Evolutionary conservation across 2,329 filamentous ascomycete genomes (phyloP), one percentile per base, ranked within the genome.

Genomic region (Aspergillus sojae): DNA sequence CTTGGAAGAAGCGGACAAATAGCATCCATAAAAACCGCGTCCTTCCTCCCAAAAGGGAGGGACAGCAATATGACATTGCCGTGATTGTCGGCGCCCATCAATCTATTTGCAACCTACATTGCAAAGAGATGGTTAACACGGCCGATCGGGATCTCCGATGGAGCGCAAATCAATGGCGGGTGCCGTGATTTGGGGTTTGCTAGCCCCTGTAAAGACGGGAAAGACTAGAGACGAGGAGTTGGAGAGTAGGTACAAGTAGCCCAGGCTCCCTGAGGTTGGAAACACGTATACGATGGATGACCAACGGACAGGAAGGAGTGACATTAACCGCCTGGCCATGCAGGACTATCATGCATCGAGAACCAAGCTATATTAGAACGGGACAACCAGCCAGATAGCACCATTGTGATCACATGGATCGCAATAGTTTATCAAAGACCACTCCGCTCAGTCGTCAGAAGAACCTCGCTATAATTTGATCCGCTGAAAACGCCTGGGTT

Each of bases 1-100:
- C 88, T 79, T 82, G 81, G 74, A 82, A 84, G 75, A 84, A 89
- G 85, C 92, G 92, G 86, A 91, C 92, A 96, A 97, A 97, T 88
- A 80, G 94, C 92, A 89, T 96, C 92, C 85, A 84, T 85, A 96
- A 97, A 97, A 96, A 88, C 88, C 92, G 92, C 87, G 86, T 84
- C 79, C 77, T 74, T 81, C 34, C 81, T 79, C 76, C 76, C 70
- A 72, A 45, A 19, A 69, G 69, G 65, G 73, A 75, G 76, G 74
- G 75, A 71, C 69, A 70, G 71, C 68, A 68, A 68, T 61, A 64
- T 61, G 58, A 64, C 62, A 57, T 63, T 65, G 68, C 69, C 71
- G 70, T 64, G 67, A 70, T 71, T 75, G 78, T 84, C 85, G 81
- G 85, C 84, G 86, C 82, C 86, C 84, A 84, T 81, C 83, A 71